Conservation (phyloP, 2,329 filamentous ascomycete genomes). For the Cladobotryum mycophilum region DNA sequence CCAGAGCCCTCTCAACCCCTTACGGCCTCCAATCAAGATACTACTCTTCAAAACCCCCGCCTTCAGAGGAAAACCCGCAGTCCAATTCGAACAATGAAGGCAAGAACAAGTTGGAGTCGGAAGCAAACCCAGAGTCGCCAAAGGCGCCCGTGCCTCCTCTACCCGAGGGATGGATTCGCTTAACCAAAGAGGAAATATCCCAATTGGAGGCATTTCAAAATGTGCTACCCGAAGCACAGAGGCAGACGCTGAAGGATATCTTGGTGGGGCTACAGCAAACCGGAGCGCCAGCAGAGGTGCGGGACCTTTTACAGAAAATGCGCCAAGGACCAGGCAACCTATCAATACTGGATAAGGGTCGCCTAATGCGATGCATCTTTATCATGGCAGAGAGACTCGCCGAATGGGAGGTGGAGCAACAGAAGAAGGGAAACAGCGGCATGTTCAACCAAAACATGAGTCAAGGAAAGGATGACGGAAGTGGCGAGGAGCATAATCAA, state of each 20-base stretch:
- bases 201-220: conserved; percentile 55
- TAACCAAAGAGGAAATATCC: conserved; percentile 41
- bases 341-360: conserved; percentile 32
- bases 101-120: conserved; percentile 14
- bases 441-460: conserved; percentile 20
- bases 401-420: conserved; percentile 21
- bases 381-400: conserved; percentile 31
- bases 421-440: conserved; percentile 14
- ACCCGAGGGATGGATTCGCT: conserved; percentile 41
- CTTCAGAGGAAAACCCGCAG: conserved; percentile 29
- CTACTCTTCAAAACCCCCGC: conserved; percentile 34
- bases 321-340: conserved; percentile 50
- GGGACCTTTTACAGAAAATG: conserved; percentile 50
- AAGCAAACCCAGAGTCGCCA: conserved; percentile 18
- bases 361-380: conserved; percentile 31
- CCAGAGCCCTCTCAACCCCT: conserved; percentile 28
- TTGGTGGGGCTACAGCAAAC: conserved; percentile 58
- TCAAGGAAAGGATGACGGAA: conserved; percentile 16
- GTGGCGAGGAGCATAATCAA: conserved; percentile 14
- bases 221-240: conserved; percentile 57
- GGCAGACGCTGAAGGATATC: conserved; percentile 51
- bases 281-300: conserved; percentile 64
- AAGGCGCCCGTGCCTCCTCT: conserved; percentile 27
- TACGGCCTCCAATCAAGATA: conserved; percentile 29
- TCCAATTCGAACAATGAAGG: conserved; percentile 17